These are phyloP conservation scores for Penicillium glabrum DNA, from an alignment of 2,329 filamentous ascomycete genomes.

Conservation along the genomic window DNA sequence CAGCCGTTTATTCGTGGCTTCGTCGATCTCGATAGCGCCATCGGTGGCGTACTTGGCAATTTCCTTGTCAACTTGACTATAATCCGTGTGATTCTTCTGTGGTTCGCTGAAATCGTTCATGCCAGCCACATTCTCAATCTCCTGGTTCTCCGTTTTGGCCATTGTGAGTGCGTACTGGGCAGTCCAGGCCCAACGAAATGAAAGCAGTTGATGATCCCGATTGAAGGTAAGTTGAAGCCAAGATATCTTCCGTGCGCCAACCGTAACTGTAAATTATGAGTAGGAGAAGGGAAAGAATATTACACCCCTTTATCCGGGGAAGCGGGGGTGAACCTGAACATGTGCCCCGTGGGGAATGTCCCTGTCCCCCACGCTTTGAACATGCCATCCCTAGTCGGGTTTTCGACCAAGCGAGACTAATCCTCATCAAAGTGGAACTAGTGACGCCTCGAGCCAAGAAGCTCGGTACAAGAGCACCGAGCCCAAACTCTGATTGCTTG, in stretches of 20 bases:
- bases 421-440: background rate
- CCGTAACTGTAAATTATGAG: background rate
- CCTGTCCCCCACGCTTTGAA: conserved; percentile 1
- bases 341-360: background rate
- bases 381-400: background rate
- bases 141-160: conserved; percentile 4
- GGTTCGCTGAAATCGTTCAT: conserved; percentile 19
- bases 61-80: conserved; percentile 64
- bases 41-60: conserved; percentile 66
- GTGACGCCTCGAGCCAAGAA: background rate
- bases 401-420: background rate
- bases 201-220: background rate
- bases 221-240: background rate
- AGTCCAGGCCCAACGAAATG: background rate
- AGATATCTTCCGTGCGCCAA: background rate
- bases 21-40: conserved; percentile 56
- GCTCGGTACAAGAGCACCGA: background rate
- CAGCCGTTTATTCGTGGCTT: conserved; percentile 61
- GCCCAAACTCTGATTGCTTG: background rate
- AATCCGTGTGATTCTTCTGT: conserved; percentile 56
- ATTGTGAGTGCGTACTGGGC: background rate
- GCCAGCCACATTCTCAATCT: conserved; percentile 5
- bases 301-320: conserved; percentile 1
- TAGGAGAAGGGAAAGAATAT: background rate
- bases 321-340: conserved; percentile 8